Conservation (phyloP, 345 rosid genomes). For the Cardiospermum halicacabum region DNA sequence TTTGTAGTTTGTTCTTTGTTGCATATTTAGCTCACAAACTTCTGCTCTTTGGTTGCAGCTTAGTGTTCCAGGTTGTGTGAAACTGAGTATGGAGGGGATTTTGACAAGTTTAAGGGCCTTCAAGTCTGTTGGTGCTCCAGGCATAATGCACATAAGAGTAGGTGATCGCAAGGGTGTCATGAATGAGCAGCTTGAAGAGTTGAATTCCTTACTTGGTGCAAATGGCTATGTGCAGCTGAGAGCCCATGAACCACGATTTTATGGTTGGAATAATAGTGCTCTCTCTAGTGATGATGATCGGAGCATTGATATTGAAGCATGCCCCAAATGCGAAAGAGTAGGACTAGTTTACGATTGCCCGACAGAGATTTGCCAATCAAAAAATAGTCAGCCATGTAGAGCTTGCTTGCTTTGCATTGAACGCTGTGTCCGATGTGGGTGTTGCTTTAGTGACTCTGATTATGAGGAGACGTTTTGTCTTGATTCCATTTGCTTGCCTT, state of each 20-base stretch:
- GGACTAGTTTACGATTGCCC: slow-evolving; percentile 93
- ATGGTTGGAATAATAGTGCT: slow-evolving; percentile 44
- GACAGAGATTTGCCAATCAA: slow-evolving; percentile 59
- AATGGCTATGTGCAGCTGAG: slow-evolving; percentile 29
- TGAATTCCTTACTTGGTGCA: slow-evolving; percentile 48
- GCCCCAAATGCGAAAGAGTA: slow-evolving; percentile 72
- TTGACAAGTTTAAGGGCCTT: slow-evolving; percentile 52
- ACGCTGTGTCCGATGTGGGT: slow-evolving; percentile 80
- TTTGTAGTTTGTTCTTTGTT: background rate
- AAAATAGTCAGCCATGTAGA: slow-evolving; percentile 50
- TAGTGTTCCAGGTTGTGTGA: slow-evolving; percentile 80
- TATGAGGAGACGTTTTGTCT: slow-evolving; percentile 85
- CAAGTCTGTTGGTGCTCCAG: slow-evolving; percentile 39
- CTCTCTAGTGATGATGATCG: slow-evolving; percentile 68
- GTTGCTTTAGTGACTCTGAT: slow-evolving; percentile 72
- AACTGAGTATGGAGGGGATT: slow-evolving; percentile 62
- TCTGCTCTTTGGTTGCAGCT: slow-evolving; percentile 41
- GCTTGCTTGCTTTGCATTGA: slow-evolving; percentile 78
- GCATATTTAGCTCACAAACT: slow-evolving; percentile 10
- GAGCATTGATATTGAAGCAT: slow-evolving; percentile 71
- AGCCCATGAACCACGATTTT: slow-evolving; percentile 54
- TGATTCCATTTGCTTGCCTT: slow-evolving; percentile 65
- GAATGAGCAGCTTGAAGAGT: slow-evolving; percentile 52
- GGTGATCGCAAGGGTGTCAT: slow-evolving; percentile 76
- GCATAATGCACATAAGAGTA: slow-evolving; percentile 64